Evolutionary conservation across 306 rosid genomes (phyloP).

Genomic region (Cucurbita argyrosperma): DNA sequence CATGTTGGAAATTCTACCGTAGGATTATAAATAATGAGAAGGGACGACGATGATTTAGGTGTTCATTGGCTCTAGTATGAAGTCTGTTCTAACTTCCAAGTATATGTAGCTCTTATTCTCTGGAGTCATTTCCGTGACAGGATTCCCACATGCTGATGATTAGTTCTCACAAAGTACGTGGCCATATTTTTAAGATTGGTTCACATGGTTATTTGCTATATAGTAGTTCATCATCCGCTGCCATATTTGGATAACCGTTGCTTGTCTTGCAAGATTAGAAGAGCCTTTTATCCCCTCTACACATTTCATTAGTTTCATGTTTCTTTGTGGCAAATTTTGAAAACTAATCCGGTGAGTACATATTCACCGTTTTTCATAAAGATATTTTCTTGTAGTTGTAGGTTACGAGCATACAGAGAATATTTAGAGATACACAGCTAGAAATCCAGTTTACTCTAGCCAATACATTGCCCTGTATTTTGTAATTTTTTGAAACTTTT

Average conservation of each 20-base stretch:
- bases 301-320: neutral
- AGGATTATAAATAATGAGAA: neutral
- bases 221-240: neutral
- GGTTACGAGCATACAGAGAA: neutral
- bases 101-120: neutral
- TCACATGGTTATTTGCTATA: neutral
- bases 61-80: neutral
- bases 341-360: neutral
- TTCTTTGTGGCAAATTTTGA: neutral
- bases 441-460: neutral
- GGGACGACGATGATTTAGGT: neutral
- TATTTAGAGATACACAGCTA: neutral
- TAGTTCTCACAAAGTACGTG: neutral
- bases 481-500: neutral
- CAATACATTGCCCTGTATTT: neutral
- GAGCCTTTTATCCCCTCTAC: neutral
- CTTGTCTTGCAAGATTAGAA: neutral
- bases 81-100: neutral
- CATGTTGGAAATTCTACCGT: conserved; percentile 46
- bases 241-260: neutral
- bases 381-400: neutral
- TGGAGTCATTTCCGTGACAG: neutral
- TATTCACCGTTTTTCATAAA: neutral
- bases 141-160: neutral
- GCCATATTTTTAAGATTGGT: neutral